Conservation (phyloP, 306 rosid genomes). For the Trifolium fragiferum region DNA sequence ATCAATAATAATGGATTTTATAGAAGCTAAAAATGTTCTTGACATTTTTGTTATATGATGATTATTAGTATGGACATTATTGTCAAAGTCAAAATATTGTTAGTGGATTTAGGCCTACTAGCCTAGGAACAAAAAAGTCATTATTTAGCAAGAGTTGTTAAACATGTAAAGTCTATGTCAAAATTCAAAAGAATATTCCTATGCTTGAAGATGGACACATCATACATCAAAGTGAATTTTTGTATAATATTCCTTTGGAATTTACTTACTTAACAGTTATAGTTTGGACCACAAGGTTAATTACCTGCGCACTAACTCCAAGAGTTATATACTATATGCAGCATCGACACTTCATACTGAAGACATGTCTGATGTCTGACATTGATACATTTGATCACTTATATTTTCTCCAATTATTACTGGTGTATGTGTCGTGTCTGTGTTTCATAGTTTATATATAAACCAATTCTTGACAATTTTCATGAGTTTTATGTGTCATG, state of each 20-base stretch:
- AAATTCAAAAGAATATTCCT: slow-evolving; percentile 5
- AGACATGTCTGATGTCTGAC: not conserved
- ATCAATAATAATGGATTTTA: slow-evolving; percentile 16
- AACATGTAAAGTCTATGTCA: not conserved
- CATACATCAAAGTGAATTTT: slow-evolving; percentile 26
- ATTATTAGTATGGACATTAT: slow-evolving; percentile 28
- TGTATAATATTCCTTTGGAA: slow-evolving; percentile 20
- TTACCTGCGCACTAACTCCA: not conserved
- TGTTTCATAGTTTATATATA: not conserved
- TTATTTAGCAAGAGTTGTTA: slow-evolving; percentile 29
- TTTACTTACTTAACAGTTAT: slow-evolving; percentile 5
- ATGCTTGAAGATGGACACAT: slow-evolving; percentile 14
- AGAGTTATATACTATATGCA: not conserved
- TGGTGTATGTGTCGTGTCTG: not conserved
- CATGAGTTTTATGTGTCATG: not conserved
- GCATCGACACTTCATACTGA: not conserved
- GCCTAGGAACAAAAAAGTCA: slow-evolving; percentile 11
- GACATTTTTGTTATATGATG: slow-evolving; percentile 24
- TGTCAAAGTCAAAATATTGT: slow-evolving; percentile 4
- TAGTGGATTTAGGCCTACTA: slow-evolving; percentile 13
- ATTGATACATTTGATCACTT: not conserved
- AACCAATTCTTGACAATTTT: slow-evolving; percentile 16
- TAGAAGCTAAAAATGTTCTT: slow-evolving; percentile 20
- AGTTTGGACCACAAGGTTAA: slow-evolving; percentile 22
- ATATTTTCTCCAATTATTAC: not conserved